These are phyloP conservation scores for Trichosporon sp. DNA, from an alignment of 1,284 basidiomycete species.

Conservation along the genomic window DNA sequence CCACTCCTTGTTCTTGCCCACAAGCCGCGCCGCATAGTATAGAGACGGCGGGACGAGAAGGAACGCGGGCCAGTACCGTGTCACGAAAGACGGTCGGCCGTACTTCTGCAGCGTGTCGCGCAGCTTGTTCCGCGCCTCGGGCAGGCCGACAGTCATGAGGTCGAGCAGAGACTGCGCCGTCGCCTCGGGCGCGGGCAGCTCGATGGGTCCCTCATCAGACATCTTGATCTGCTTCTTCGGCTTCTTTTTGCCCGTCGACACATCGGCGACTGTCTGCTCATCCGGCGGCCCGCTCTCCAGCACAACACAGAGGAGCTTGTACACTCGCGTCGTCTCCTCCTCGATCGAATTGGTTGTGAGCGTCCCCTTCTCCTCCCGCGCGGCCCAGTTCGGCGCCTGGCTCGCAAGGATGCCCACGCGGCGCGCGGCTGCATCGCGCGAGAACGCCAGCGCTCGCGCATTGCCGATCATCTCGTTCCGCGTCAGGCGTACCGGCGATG, in stretches of 20 bases:
- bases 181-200: background rate
- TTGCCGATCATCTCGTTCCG: slow-evolving; percentile 42
- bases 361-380: background rate
- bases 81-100: slow-evolving; percentile 37
- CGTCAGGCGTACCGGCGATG: slow-evolving; percentile 40
- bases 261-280: background rate
- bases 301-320: slow-evolving; percentile 32
- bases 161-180: slow-evolving; percentile 30
- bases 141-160: slow-evolving; percentile 33
- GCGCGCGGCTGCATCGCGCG: slow-evolving; percentile 31
- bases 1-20: slow-evolving; percentile 43
- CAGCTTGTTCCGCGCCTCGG: slow-evolving; percentile 20
- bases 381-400: slow-evolving; percentile 36
- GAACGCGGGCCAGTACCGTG: slow-evolving; percentile 46
- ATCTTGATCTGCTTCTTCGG: slow-evolving; percentile 6
- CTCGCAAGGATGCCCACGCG: slow-evolving; percentile 40
- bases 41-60: slow-evolving; percentile 43
- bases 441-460: slow-evolving; percentile 25
- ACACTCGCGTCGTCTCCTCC: slow-evolving; percentile 37
- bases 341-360: slow-evolving; percentile 17
- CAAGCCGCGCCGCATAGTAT: slow-evolving; percentile 22
- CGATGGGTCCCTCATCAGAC: background rate
- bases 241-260: background rate
- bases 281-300: slow-evolving; percentile 26
- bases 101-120: slow-evolving; percentile 25